Base-by-base conservation (phyloP, 2,329 filamentous ascomycete genomes). In the Xylaria multiplex region DNA sequence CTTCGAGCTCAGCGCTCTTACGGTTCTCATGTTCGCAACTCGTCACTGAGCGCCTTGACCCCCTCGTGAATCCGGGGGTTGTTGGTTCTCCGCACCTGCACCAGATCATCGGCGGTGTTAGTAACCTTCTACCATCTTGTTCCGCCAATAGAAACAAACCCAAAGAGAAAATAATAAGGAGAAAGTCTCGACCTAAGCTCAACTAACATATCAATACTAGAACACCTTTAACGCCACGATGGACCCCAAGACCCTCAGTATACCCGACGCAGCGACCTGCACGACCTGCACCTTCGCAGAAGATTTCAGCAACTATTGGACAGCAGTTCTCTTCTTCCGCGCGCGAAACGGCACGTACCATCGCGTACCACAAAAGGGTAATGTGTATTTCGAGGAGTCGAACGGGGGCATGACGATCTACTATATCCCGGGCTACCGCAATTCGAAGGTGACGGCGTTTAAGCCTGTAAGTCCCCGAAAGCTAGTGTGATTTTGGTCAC, bases 261-360 rank as follows among this genome's bases (percentile, higher is more conserved):
- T 77, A 32, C 72, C 73, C 22, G 66, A 70, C 45, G 49, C 69
- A 2, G 73, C 79, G 3, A 79, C 75, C 8, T 82, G 80, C 76
- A 82, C 80, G 1, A 81, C 74, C 1, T 82, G 80, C 69, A 77
- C 77, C n/a, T 79, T 80, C 52, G 75, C 75, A 35, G 78, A 82
- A 32, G 80, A 81, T 68, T 75, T 79, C 62, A 78, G 74, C 65
- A 80, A 81, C 70, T 80, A 80, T 73, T 80, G 78, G 79, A 80
- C 79, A 0, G 78, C 78, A 1, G 78, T 79, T 50, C 60, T 81
- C 49, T 80, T 78, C 71, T 80, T 79, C 71, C 73, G 75, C 19
- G 78, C 78, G 6, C 73, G 76, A 11, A 80, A 80, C 61, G 77
- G 77, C 48, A 81, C 71, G 64, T 76, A 72, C 72, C 75, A 68